Evolutionary conservation across 441 rosid species (phyloP).

Genomic region (Populus trichocarpa): DNA sequence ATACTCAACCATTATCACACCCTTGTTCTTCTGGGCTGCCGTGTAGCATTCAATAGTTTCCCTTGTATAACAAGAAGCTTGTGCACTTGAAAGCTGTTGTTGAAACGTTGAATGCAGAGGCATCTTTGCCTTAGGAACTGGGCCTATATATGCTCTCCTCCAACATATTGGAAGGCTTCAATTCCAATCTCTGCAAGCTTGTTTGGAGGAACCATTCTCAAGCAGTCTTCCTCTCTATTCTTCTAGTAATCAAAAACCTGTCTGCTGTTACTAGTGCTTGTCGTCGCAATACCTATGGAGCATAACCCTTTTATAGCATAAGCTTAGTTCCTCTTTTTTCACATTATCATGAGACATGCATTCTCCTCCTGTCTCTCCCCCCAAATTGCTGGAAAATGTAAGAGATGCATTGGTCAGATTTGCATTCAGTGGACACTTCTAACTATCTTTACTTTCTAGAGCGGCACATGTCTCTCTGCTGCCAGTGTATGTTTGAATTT

Average conservation of each 20-base stretch:
- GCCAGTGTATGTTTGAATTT: no score
- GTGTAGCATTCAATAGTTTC: conserved; percentile 4
- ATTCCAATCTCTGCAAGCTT: neutral
- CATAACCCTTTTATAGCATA: neutral
- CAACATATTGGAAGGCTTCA: conserved; percentile 1
- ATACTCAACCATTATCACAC: conserved; percentile 5
- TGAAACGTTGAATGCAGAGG: neutral
- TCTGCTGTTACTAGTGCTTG: neutral
- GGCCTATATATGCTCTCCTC: neutral
- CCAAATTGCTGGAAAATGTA: neutral
- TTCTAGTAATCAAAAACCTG: neutral
- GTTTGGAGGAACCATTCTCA: neutral
- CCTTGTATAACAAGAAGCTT: neutral
- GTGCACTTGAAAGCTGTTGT: neutral
- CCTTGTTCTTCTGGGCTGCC: conserved; percentile 5
- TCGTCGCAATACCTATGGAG: neutral
- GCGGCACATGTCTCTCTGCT: neutral
- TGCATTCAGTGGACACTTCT: neutral
- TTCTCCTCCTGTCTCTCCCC: neutral
- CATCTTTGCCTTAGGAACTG: neutral
- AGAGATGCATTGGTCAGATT: neutral
- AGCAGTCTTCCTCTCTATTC: neutral
- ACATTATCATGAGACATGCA: neutral
- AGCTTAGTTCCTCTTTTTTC: neutral
- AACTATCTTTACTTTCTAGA: neutral